A percentile compares a stretch with the other conserved stretches of the same genome.
phyloP scores from a whole-genome alignment of 2,329 filamentous ascomycete species.

The Xylaria sp. region DNA sequence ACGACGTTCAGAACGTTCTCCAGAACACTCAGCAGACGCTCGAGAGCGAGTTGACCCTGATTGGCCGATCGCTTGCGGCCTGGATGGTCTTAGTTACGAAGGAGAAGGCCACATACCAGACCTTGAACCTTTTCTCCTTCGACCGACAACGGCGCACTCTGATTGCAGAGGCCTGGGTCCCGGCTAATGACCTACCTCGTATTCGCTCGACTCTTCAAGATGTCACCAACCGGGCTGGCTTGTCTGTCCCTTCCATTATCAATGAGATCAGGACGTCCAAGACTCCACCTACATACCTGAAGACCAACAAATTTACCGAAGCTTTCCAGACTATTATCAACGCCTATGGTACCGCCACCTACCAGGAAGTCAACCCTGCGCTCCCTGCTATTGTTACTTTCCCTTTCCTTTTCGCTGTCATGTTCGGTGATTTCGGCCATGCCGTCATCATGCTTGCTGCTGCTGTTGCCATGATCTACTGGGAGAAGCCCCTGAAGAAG shows the following conservation, averaged over 20 bases:
- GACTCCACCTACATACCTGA: conserved; percentile 93
- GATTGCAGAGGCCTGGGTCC: conserved; percentile 96
- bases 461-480: conserved; percentile 90
- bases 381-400: conserved; percentile 95
- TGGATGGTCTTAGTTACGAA: conserved; percentile 99
- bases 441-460: conserved; percentile 82
- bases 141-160: conserved; percentile 92
- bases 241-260: conserved; percentile 97
- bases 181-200: conserved; percentile 79
- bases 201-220: conserved; percentile 94
- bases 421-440: conserved; percentile 98
- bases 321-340: conserved; percentile 99
- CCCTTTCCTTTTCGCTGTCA: conserved; percentile 98
- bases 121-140: conserved; percentile 93
- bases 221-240: conserved; percentile 89
- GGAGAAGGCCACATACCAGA: conserved; percentile 96
- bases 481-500: conserved; percentile 89
- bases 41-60: conserved; percentile 87
- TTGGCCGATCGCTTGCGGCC: conserved; percentile 83
- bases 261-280: conserved; percentile 97
- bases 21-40: conserved; percentile 93
- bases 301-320: conserved; percentile 97
- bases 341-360: conserved; percentile 95
- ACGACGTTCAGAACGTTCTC: conserved; percentile 86
- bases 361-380: conserved; percentile 94